Base-by-base conservation (phyloP, 2,329 filamentous ascomycete genomes). In the Colletotrichum graminicola region DNA sequence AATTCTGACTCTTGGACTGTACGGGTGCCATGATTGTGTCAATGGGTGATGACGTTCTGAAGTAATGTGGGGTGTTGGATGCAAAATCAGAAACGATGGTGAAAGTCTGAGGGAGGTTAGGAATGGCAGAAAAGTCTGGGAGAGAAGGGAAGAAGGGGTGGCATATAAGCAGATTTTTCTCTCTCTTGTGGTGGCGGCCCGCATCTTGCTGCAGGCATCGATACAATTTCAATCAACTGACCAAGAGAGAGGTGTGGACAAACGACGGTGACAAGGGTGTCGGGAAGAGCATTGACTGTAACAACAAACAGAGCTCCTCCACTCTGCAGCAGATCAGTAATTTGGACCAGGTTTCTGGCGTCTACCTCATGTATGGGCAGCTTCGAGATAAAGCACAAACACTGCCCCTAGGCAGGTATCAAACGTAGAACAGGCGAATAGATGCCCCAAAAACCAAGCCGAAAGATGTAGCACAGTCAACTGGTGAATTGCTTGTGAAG, bases 11-110 rank as follows among this genome's bases (percentile, higher is more conserved):
- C 26, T 55, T 57, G 16, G 66, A 69, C 14, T 65, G 66, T 3
- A 36, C 66, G 6, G 66, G 52, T 10, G 60, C 60, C 66, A 68
- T 59, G 52, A 7, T 18, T 54, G 41, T 49, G 21, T 16, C 18
- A 23, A 18, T 32, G 5, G 26, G 4, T 23, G 12, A 6, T 34
- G 26, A 29, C 18, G 16, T 29, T 45, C 43, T 18, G 57, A 10
- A 32, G 21, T 8, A 41, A 47, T 47, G 11, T 23, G 26, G 14
- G 29, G 11, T 26, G n/a, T 3, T 26, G 10, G 29, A 34, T 34
- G 29, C 51, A 10, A 34, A 3, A 7, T n/a, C 51, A 34, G 29
- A 34, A 21, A 12, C 26, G 51, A 54, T 12, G 4, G 5, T 11
- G 10, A 54, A 10, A 5, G 12, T 2, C 10, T 54, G 51, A n/a